Evolutionary conservation across 1,139 yeast species (phyloP).

Genomic region (Pichia sp.): DNA sequence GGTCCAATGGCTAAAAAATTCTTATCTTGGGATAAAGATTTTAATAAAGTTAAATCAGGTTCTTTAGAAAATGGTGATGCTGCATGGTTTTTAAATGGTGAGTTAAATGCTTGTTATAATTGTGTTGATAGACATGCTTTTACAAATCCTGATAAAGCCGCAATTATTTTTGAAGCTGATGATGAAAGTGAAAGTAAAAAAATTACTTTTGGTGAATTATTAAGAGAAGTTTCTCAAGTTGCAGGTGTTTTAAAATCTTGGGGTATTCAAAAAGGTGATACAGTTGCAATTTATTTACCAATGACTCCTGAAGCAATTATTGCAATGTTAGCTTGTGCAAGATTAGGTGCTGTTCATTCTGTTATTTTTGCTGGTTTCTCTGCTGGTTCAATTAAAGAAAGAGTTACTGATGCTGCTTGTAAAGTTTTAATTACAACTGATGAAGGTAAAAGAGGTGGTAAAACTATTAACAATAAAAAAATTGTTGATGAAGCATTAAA

Average conservation of each 20-base stretch:
- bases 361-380: slow-evolving; percentile 97
- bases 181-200: slow-evolving; percentile 69
- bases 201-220: slow-evolving; percentile 80
- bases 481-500: slow-evolving; percentile 90
- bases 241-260: slow-evolving; percentile 82
- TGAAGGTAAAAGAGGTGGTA: slow-evolving; percentile 96
- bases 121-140: slow-evolving; percentile 96
- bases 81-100: slow-evolving; percentile 93
- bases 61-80: slow-evolving; percentile 69
- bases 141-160: slow-evolving; percentile 78
- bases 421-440: slow-evolving; percentile 91
- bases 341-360: slow-evolving; percentile 95
- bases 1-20: slow-evolving; percentile 76
- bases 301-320: slow-evolving; percentile 95
- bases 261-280: slow-evolving; percentile 92
- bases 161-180: slow-evolving; percentile 93
- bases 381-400: slow-evolving; percentile 86
- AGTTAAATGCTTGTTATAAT: slow-evolving; percentile 88
- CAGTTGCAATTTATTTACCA: slow-evolving; percentile 94
- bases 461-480: slow-evolving; percentile 81
- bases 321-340: slow-evolving; percentile 89
- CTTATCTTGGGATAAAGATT: slow-evolving; percentile 81
- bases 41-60: slow-evolving; percentile 67
- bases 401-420: slow-evolving; percentile 83
- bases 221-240: slow-evolving; percentile 79